Evolutionary conservation across 768 basidiomycete genomes (phyloP).

Genomic region (Lactarius psammicola): DNA sequence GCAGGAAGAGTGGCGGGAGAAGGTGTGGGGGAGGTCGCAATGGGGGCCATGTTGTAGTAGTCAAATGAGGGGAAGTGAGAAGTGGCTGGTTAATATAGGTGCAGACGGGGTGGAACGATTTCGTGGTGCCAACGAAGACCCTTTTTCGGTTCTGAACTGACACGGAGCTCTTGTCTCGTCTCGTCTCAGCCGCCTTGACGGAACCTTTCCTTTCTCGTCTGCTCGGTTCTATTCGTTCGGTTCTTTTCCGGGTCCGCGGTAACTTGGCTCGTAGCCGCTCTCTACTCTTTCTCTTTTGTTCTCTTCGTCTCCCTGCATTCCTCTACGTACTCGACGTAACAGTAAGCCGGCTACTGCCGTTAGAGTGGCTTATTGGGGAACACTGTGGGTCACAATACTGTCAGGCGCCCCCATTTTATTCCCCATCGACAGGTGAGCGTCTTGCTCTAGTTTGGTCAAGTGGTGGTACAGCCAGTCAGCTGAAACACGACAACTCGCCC

Average conservation of each 20-base stretch:
- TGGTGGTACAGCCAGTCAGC: too few relatives aligned
- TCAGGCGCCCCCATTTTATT: too few relatives aligned
- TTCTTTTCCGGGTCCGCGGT: not conserved
- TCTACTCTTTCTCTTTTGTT: not conserved
- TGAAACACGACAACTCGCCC: not conserved
- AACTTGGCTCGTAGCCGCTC: not conserved
- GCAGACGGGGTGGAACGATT: not conserved
- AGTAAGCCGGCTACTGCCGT: not conserved
- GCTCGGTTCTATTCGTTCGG: not conserved
- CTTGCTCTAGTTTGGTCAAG: too few relatives aligned
- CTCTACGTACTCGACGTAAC: too few relatives aligned
- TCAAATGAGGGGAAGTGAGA: not conserved
- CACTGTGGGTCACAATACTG: too few relatives aligned
- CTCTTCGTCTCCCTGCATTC: not conserved
- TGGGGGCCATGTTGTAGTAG: conserved; percentile 16
- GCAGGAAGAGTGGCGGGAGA: not conserved
- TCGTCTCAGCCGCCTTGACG: not conserved
- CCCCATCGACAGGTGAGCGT: too few relatives aligned
- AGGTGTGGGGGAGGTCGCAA: conserved; percentile 16
- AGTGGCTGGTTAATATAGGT: not conserved
- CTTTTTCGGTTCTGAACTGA: too few relatives aligned
- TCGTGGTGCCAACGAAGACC: not conserved
- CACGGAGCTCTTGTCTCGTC: not conserved
- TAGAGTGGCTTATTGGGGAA: not conserved
- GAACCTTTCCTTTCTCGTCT: not conserved